A percentile compares a stretch with the other conserved stretches of the same genome.
Evolutionary conservation across 176 grass and related monocot genomes (phyloP).

Genomic region (Poa annua): DNA sequence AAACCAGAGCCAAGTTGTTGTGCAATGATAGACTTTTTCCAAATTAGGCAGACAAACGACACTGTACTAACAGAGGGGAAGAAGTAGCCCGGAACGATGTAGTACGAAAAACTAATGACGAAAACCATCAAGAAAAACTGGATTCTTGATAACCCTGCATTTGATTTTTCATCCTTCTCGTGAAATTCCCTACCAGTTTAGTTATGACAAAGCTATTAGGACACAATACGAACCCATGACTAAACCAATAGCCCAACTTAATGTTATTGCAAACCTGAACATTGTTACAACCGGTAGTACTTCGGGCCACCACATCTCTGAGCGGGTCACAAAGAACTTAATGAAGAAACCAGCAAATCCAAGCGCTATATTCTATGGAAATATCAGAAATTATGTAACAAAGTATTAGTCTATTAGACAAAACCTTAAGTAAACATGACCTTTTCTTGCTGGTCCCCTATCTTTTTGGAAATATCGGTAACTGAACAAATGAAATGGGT

Average conservation of each 20-base stretch:
- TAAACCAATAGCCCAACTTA: neutral
- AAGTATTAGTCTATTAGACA: neutral
- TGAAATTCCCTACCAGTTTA: slow-evolving; percentile 6
- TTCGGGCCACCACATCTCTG: slow-evolving; percentile 17
- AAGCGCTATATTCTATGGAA: neutral
- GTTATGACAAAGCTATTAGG: neutral
- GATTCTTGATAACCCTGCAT: neutral
- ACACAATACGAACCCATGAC: neutral
- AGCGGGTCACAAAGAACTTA: neutral
- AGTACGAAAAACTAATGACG: slow-evolving; percentile 31
- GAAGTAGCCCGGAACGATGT: slow-evolving; percentile 8
- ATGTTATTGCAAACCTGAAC: neutral
- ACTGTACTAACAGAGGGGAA: slow-evolving; percentile 20
- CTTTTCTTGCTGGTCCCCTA: neutral
- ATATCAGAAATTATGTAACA: neutral
- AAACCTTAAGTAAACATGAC: slow-evolving; percentile 1
- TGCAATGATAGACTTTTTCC: slow-evolving; percentile 20
- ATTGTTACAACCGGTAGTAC: neutral
- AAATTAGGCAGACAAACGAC: neutral
- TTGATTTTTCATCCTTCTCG: slow-evolving; percentile 15
- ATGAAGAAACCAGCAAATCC: slow-evolving; percentile 17
- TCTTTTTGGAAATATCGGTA: neutral
- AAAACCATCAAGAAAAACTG: slow-evolving; percentile 28
- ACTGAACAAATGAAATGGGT: neutral
- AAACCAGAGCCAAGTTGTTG: slow-evolving; percentile 34